These are phyloP conservation scores for Sanghuangporus sanghuang DNA, from an alignment of 1,284 basidiomycete species.

Conservation along the genomic window DNA sequence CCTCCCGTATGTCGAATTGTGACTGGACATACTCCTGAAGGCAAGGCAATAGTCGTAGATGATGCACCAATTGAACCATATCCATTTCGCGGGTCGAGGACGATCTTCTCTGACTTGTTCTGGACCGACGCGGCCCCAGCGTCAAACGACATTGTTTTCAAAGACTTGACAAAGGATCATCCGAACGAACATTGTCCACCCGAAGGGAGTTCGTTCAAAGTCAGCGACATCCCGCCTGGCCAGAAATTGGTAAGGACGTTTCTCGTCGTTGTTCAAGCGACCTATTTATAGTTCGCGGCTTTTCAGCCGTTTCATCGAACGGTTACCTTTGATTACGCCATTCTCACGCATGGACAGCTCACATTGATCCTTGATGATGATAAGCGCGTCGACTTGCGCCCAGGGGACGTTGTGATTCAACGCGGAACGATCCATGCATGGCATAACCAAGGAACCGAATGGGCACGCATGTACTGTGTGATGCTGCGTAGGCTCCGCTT, in stretches of 20 bases:
- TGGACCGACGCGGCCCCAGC: slow-evolving; percentile 7
- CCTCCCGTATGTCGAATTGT: slow-evolving; percentile 14
- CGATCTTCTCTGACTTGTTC: slow-evolving; percentile 7
- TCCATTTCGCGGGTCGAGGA: neutral
- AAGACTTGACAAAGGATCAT: neutral
- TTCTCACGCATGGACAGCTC: slow-evolving; percentile 14
- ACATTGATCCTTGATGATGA: slow-evolving; percentile 15
- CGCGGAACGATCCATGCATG: slow-evolving; percentile 17
- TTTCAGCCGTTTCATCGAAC: slow-evolving; percentile 17
- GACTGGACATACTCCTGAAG: slow-evolving; percentile 15
- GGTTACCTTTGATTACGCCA: slow-evolving; percentile 15
- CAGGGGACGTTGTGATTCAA: slow-evolving; percentile 16
- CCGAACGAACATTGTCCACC: neutral
- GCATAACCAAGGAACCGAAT: slow-evolving; percentile 15
- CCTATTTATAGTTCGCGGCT: neutral
- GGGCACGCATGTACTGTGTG: slow-evolving; percentile 15
- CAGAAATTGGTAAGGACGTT: neutral
- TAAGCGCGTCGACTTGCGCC: slow-evolving; percentile 5
- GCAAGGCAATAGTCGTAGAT: slow-evolving; percentile 12
- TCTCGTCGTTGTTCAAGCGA: neutral
- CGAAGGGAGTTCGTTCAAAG: slow-evolving; percentile 6
- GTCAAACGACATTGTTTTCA: neutral
- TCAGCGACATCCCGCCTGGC: slow-evolving; percentile 9
- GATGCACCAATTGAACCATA: neutral
- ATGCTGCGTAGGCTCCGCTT: slow-evolving; percentile 15